Base-by-base conservation (phyloP, 2,329 filamentous ascomycete genomes). In the Diaporthe aspalathi region DNA sequence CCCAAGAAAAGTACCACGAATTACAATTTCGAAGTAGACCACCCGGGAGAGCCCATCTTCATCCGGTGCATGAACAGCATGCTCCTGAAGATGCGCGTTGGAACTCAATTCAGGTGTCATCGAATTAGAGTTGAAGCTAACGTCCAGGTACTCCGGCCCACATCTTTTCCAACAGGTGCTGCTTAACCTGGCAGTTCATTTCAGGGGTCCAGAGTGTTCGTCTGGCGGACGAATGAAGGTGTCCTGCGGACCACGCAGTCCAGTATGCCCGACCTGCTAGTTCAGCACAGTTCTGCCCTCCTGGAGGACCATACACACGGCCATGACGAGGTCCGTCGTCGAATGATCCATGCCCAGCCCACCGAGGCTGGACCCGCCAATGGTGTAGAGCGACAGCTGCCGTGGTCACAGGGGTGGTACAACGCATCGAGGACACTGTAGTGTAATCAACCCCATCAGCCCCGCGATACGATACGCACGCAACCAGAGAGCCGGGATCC, bases 121-220 rank as follows among this genome's bases (percentile, higher is more conserved):
- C 49, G 68, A 54, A 68, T 62, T 71, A 71, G 35, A 71, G 66
- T 71, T 69, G 66, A 68, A 40, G 66, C 70, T 57, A 69, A 47
- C 0, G 53, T 16, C 38, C 17, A 50, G 38, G n/a, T 49, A 29
- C 32, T 20, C 38, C 35, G 50, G 70, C 40, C 38, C 20, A 43
- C 50, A 38, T 38, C 45, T 54, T 24, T 60, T 52, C 53, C 67
- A 45, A 38, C 27, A 50, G 29, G 50, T 52, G 47, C 52, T 27
- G 65, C 40, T 20, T 16, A 17, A 22, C 54, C 54, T 60, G 35
- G n/a, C n/a, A n/a, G n/a, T n/a, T n/a, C n/a, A n/a, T n/a, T n/a
- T 60, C 38, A 45, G 38, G 35, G 52, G 32, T 68, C 66, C 43
- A 49, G 29, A 24, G 53, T 29, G 29, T 50, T 60, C 50, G 53